Evolutionary conservation across 2,329 filamentous ascomycete species (phyloP), one percentile per base, ranked within the genome.

Genomic region (Aspergillus quadricinctus): DNA sequence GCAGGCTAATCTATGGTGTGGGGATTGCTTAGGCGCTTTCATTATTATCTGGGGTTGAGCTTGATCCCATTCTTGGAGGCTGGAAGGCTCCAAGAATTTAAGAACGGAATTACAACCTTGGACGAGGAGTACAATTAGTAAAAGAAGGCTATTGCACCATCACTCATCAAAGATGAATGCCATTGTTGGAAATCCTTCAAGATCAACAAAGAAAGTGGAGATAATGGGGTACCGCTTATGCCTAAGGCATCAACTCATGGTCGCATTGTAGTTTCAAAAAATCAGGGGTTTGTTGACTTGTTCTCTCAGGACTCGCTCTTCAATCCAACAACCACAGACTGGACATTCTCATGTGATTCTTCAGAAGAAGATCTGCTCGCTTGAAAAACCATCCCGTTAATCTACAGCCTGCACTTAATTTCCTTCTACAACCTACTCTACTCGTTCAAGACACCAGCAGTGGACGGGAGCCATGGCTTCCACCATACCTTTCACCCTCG

Each of bases 401-500:
- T 45, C 41, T 6, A 45, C 21, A 19, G 4, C 19, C 19, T 43
- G 41, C 41, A 23, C 19, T 25, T 21, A 0, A 5, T 25, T 27
- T 3, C 21, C 2, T 10, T 46, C 43, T 23, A 5, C 40, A 23
- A 43, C n/a, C 3, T 6, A 11, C 10, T 23, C 23, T 14, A 17
- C 11, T 21, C 14, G 3, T 25, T 10, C 14, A n/a, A 31, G 8
- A n/a, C 17, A 49, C 25, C 37, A 25, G 23, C 23, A 21, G 10
- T 21, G 43, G 50, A 51, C 53, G 5, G 17, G 14, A 17, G 61
- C 43, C 52, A 66, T 65, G 66, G 51, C 63, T 45, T 45, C 65
- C 37, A 48, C 51, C 45, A 57, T 56, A 11, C 58, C 68, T n/a
- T 77, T 77, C 60, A 68, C 65, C 11, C 64, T 77, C 37, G 75